phyloP scores from a whole-genome alignment of 78 protist genomes.

The Bigelowiella natans region DNA sequence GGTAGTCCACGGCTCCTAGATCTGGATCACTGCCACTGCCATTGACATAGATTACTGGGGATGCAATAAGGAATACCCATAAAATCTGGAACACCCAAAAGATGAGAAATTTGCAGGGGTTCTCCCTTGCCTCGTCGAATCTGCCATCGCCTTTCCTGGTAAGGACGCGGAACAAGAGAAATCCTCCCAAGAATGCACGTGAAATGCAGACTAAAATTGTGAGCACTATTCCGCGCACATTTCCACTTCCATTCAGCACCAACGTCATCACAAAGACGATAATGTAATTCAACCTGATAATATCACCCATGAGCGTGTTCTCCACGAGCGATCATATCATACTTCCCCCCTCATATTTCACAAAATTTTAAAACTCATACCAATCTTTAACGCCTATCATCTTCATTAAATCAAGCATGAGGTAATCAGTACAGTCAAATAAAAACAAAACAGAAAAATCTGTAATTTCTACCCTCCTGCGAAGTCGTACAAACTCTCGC shows the following conservation, averaged over 20 bases:
- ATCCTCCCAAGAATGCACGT: background rate
- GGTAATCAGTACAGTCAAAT: too few species aligned
- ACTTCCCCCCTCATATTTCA: too few species aligned
- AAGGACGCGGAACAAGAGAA: background rate
- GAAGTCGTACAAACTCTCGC: background rate
- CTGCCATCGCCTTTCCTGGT: background rate
- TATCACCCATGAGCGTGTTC: too few species aligned
- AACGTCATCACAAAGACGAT: background rate
- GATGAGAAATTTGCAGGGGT: background rate
- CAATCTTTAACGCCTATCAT: too few species aligned
- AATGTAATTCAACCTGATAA: background rate
- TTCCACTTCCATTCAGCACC: background rate
- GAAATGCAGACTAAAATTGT: background rate
- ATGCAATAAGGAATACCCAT: background rate
- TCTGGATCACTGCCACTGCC: background rate
- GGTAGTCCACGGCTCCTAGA: background rate
- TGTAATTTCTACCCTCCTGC: too few species aligned
- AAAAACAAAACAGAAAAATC: too few species aligned
- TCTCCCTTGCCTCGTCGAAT: background rate
- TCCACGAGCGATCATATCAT: too few species aligned
- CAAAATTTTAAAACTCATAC: too few species aligned
- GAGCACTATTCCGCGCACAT: background rate
- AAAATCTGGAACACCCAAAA: background rate
- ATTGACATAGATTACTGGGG: background rate
- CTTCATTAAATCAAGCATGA: too few species aligned